phyloP scores from a whole-genome alignment of 768 basidiomycete genomes.

The Terana coerulea region DNA sequence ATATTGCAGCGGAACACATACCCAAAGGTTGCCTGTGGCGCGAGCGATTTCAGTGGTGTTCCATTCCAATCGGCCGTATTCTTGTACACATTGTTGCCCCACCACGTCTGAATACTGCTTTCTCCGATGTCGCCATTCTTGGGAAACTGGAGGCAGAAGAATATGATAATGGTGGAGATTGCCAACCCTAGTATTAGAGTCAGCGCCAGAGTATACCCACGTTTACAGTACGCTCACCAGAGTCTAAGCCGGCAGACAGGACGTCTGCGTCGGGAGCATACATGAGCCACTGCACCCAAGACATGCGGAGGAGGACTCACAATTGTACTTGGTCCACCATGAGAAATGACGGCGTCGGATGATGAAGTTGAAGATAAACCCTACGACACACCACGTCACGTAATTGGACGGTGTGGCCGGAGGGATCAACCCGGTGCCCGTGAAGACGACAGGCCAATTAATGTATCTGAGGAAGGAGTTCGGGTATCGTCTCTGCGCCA shows the following conservation, averaged over 20 bases:
- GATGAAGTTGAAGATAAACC: constrained; percentile 74
- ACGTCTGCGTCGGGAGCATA: constrained; percentile 43
- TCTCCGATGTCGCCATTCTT: constrained; percentile 28
- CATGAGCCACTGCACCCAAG: no score
- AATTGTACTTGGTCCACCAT: constrained; percentile 76
- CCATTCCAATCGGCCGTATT: constrained; percentile 29
- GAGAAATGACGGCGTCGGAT: constrained; percentile 59
- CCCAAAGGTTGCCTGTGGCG: constrained; percentile 25
- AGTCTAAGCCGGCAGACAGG: constrained; percentile 70
- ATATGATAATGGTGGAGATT: constrained; percentile 23
- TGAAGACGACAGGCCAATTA: constrained; percentile 49
- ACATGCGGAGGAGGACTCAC: constrained; percentile 32
- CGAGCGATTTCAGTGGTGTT: constrained; percentile 20
- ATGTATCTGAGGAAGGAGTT: constrained; percentile 57
- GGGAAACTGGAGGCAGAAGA: constrained; percentile 33
- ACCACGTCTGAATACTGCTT: constrained; percentile 32
- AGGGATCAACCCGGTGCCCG: constrained; percentile 64
- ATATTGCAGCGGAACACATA: no score
- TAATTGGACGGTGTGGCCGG: constrained; percentile 84
- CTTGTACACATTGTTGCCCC: constrained; percentile 34
- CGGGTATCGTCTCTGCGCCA: constrained; percentile 61
- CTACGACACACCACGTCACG: constrained; percentile 67
- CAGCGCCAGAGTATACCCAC: constrained; percentile 56
- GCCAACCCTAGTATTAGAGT: constrained; percentile 12
- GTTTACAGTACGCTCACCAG: constrained; percentile 60